Evolutionary conservation across 192 early-diverging fungal species (phyloP).

Genomic region (Backusella luteola): DNA sequence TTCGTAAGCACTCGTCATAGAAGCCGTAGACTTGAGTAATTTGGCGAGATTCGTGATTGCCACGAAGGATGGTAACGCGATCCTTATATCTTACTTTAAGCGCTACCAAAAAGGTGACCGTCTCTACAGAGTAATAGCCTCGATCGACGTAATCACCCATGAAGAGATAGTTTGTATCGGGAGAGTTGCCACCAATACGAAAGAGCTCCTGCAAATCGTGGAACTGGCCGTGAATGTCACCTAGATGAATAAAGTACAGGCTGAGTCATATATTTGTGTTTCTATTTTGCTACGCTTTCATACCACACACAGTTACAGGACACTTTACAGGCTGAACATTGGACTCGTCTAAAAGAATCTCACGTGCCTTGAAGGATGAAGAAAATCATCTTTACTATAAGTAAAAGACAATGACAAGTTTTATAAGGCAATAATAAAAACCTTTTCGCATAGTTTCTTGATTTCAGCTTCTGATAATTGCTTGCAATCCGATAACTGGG

Average conservation of each 20-base stretch:
- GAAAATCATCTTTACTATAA: background rate
- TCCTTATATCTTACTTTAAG: conserved; percentile 93
- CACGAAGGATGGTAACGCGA: conserved; percentile 93
- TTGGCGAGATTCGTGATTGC: conserved; percentile 98
- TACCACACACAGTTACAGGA: conserved; percentile 94
- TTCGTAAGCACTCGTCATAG: conserved; percentile 98
- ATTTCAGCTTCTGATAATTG: conserved; percentile 93
- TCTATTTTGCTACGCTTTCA: background rate
- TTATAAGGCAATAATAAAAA: conserved; percentile 29
- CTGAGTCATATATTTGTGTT: background rate
- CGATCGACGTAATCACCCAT: conserved; percentile 99
- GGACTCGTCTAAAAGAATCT: conserved; percentile 93
- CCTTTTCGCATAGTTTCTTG: conserved; percentile 97
- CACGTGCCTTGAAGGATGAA: conserved; percentile 72
- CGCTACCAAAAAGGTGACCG: conserved; percentile 91
- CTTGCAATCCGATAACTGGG: conserved; percentile 90
- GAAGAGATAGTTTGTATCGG: conserved; percentile 98
- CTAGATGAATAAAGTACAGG: background rate
- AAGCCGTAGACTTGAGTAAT: conserved; percentile 99
- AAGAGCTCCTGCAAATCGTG: conserved; percentile 97
- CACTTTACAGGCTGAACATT: conserved; percentile 97
- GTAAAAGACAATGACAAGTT: background rate
- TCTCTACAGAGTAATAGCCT: conserved; percentile 98
- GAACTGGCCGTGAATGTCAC: conserved; percentile 98
- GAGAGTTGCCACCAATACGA: conserved; percentile 93